Evolutionary conservation across 192 early-diverging fungal species (phyloP).

Genomic region (Podila epicladia): DNA sequence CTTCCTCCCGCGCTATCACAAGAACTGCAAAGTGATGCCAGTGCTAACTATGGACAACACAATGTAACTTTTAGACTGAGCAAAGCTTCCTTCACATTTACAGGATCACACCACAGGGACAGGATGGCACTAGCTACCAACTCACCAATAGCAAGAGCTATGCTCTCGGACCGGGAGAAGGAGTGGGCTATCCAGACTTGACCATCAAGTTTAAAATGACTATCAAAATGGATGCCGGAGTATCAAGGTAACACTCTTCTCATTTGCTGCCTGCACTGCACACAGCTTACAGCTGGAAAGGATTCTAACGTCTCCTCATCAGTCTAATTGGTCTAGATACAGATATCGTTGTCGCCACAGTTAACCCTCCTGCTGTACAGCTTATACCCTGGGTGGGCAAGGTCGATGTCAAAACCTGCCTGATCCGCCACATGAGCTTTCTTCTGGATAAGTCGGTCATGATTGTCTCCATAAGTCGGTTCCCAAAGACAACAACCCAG

Average conservation of each 20-base stretch:
- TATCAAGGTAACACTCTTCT: conserved; percentile 61
- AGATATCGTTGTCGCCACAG: conserved; percentile 74
- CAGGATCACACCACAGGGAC: conserved; percentile 61
- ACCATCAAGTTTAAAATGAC: conserved; percentile 76
- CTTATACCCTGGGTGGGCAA: conserved; percentile 79
- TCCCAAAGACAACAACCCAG: conserved; percentile 45
- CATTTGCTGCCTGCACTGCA: no score
- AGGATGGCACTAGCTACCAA: conserved; percentile 64
- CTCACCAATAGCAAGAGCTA: conserved; percentile 70
- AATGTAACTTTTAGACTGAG: conserved; percentile 55
- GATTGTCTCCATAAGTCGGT: conserved; percentile 44
- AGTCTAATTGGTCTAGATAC: conserved; percentile 74
- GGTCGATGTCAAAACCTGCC: conserved; percentile 65
- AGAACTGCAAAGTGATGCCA: not conserved
- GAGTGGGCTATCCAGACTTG: conserved; percentile 61
- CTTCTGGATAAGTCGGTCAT: conserved; percentile 33
- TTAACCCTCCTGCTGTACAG: conserved; percentile 74
- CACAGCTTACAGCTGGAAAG: not conserved
- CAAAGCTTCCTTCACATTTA: conserved; percentile 81
- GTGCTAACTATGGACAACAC: not conserved
- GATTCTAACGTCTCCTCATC: not conserved
- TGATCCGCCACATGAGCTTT: conserved; percentile 63
- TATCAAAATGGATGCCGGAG: conserved; percentile 79
- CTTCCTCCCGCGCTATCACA: not conserved
- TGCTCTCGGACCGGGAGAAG: conserved; percentile 76